Conservation (phyloP, 2,329 filamentous ascomycete genomes). For the Ilyonectria sp. region DNA sequence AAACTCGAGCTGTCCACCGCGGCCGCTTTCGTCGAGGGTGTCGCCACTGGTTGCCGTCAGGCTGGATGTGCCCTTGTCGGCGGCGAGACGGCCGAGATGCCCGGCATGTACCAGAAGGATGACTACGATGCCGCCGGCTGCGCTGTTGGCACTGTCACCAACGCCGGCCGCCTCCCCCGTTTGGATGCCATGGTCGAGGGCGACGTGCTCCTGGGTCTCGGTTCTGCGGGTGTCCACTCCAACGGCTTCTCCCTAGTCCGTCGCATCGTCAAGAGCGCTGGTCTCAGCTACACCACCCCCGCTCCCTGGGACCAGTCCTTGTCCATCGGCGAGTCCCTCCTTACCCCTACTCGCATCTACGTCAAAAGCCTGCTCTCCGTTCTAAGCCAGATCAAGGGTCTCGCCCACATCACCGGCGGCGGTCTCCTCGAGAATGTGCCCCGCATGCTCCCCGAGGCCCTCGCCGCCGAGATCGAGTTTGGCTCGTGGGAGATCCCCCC, state of each 20-base stretch:
- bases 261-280: conserved; percentile 83
- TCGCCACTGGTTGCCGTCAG: conserved; percentile 88
- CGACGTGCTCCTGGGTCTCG: conserved; percentile 88
- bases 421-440: conserved; percentile 95
- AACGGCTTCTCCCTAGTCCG: conserved; percentile 98
- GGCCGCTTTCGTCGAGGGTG: conserved; percentile 90
- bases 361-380: conserved; percentile 84
- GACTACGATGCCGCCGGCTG: conserved; percentile 96
- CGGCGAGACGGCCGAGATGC: conserved; percentile 98
- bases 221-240: conserved; percentile 90
- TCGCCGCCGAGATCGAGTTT: conserved; percentile 87
- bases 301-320: conserved; percentile 81
- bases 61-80: conserved; percentile 93
- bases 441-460: conserved; percentile 85
- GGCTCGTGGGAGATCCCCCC: conserved; percentile 80
- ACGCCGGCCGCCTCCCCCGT: conserved; percentile 80
- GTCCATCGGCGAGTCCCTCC: conserved; percentile 81
- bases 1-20: conserved; percentile 85
- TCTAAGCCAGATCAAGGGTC: conserved; percentile 83
- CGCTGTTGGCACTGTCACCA: conserved; percentile 86
- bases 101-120: conserved; percentile 88
- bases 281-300: conserved; percentile 78
- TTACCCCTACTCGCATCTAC: conserved; percentile 95
- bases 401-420: conserved; percentile 97
- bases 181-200: conserved; percentile 83